Base-by-base conservation (phyloP, 805 yeast species). In the Komagataella mondaviorum region DNA sequence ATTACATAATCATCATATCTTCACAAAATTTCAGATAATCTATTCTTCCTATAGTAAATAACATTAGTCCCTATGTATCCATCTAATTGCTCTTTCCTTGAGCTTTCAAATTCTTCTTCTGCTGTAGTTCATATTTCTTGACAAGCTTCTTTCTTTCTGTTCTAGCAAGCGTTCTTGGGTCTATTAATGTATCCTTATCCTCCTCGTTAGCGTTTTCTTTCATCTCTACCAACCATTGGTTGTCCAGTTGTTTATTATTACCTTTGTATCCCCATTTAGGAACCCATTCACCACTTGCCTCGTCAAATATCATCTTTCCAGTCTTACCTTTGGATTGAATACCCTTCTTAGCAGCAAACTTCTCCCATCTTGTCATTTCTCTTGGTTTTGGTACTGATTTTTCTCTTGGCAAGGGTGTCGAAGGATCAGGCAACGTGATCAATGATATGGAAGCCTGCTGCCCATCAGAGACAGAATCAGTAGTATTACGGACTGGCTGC, bases 241-340 rank as follows among this genome's bases (percentile, higher is more conserved):
- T 71, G 61, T 91, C 98, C 58, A 82, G 63, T 51, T 81, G 79
- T 71, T 93, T 91, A 69, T 93, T 93, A 69, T 81, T 80, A 62
- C 98, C 98, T 57, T 85, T 83, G 72, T 85, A 91, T 54, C 99
- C 99, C 99, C 99, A 93, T 69, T 89, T 91, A 60, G 95, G 91
- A 55, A 85, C 96, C 99, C 99, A 93, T 69, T 89, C 90, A 50
- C 91, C 90, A 30, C 78, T 70, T 36, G 78, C 93, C 67, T 93
- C 98, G 67, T 93, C 96, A 60, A 71, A 93, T 1, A 87, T 88
- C 78, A 83, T 73, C 70, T 88, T 93, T 48, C 96, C 96, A 24
- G 86, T 83, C 66, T 84, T 89, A 54, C 86, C 87, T 75, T 87
- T 90, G 70, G 95, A 78, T 69, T 85, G 75, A 65, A 93, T 93